Evolutionary conservation across 2,329 filamentous ascomycete genomes (phyloP), one percentile per base, ranked within the genome.

Genomic region (Claviceps digitariae): DNA sequence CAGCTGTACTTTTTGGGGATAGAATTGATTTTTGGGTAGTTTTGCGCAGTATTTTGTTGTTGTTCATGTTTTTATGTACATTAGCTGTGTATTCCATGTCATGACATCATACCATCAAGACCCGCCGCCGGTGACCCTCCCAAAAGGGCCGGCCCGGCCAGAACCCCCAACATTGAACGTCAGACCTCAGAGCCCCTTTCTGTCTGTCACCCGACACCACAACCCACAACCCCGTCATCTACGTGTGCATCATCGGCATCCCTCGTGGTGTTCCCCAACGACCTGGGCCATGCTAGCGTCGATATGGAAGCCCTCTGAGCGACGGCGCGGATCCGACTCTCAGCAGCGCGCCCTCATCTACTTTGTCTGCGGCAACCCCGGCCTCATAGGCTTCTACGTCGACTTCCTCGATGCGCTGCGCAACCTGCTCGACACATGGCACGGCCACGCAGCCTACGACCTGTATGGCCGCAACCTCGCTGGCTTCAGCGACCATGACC

Each of bases 291-390:
- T 63, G 64, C 55, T 52, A 1, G 54, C 62, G 8, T 55, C 58
- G n/a, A 61, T 67, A 43, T 66, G 59, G 51, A 54, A 67, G 9
- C 66, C 65, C 5, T 64, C 67, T 23, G 56, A 54, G 25, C 57
- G 58, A 49, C 55, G 55, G 27, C 57, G 58, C 21, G 48, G 51
- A 9, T 53, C 59, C 48, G n/a, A n/a, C n/a, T n/a, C n/a, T n/a
- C 53, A 55, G 20, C 56, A 57, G 15, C 68, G 62, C 56, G 69
- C 68, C 56, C 76, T 90, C 50, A 70, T 90, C 59, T 89, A 82
- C 70, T 84, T 87, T 66, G 74, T 91, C 43, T 79, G 84, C 29
- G 87, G 87, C 21, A 91, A 91, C 58, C 87, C 87, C 5, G 87
- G 87, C 5, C 72, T 89, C 20, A 77, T 90, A 50, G 78, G 76